Conservation (phyloP, 768 basidiomycete genomes). For the Tricholoma terreum region DNA sequence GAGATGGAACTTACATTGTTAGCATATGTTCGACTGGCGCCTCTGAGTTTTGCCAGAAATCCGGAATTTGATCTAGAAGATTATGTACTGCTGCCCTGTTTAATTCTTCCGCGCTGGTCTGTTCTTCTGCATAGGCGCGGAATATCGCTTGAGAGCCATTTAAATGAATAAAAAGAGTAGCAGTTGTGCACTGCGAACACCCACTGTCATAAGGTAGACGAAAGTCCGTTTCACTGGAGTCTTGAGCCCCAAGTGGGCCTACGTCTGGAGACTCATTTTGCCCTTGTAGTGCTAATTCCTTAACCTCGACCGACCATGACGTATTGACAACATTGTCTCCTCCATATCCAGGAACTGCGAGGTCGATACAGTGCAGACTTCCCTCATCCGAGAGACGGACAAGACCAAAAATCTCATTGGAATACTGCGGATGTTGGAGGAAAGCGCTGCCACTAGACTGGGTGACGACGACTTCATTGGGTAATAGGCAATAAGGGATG, state of each 20-base stretch:
- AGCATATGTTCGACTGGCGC: conserved; percentile 49
- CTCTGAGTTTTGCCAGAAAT: conserved; percentile 54
- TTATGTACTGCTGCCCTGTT: conserved; percentile 42
- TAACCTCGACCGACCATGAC: conserved; percentile 40
- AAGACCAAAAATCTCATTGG: conserved; percentile 28
- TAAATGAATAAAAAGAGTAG: background rate
- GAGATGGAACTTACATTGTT: conserved; percentile 48
- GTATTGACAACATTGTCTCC: conserved; percentile 19
- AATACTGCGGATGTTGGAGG: conserved; percentile 28
- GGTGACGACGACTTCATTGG: conserved; percentile 20
- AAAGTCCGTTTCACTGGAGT: conserved; percentile 47
- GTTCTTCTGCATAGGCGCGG: conserved; percentile 21
- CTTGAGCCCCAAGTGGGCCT: conserved; percentile 44
- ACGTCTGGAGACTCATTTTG: conserved; percentile 29
- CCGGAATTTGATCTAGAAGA: conserved; percentile 50
- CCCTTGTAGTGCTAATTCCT: conserved; percentile 30
- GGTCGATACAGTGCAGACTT: conserved; percentile 41
- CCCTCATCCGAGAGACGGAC: conserved; percentile 50
- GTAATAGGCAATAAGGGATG: conserved; percentile 44
- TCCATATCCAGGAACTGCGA: conserved; percentile 22
- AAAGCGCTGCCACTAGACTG: conserved; percentile 31
- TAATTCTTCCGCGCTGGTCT: conserved; percentile 29
- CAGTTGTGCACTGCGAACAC: conserved; percentile 11
- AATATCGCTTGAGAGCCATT: conserved; percentile 40
- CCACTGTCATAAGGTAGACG: conserved; percentile 54